Conservation (phyloP, 805 yeast species). For the Scheffersomyces coipomensis region DNA sequence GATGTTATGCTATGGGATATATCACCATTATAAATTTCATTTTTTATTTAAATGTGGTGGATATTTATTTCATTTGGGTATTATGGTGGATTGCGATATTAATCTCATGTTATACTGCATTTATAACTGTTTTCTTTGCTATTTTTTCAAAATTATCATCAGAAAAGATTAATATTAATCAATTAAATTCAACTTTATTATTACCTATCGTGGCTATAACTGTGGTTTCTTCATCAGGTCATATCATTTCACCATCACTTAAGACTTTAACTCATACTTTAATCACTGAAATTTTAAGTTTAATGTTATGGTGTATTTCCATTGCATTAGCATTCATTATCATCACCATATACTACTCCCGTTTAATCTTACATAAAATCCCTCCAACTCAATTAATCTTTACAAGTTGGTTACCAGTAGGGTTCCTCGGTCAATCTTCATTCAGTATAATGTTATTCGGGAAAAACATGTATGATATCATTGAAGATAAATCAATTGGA, state of each 20-base stretch:
- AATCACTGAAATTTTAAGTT: conserved; percentile 52
- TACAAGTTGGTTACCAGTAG: conserved; percentile 75
- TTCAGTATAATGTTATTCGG: conserved; percentile 63
- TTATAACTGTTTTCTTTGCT: conserved; percentile 55
- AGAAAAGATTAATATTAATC: conserved; percentile 17
- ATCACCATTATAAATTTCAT: conserved; percentile 63
- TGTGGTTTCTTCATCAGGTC: conserved; percentile 74
- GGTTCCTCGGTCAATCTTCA: conserved; percentile 84
- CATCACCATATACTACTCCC: conserved; percentile 58
- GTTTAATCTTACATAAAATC: conserved; percentile 54
- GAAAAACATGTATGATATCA: conserved; percentile 23
- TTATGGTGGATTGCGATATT: conserved; percentile 74
- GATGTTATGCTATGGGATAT: conserved; percentile 80
- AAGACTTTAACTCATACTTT: conserved; percentile 44
- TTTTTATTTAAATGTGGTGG: conserved; percentile 44
- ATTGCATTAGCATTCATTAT: conserved; percentile 56
- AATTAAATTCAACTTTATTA: conserved; percentile 56
- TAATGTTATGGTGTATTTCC: conserved; percentile 70
- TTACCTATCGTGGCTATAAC: conserved; percentile 80
- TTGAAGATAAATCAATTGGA: conserved; percentile 11
- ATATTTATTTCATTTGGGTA: conserved; percentile 40
- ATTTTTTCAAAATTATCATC: conserved; percentile 38
- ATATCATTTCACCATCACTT: conserved; percentile 44
- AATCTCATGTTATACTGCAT: conserved; percentile 56
- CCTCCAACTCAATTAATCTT: conserved; percentile 58